Evolutionary conservation across 1,284 basidiomycete species (phyloP), one percentile per base, ranked within the genome.

Genomic region (Trametes sp.): DNA sequence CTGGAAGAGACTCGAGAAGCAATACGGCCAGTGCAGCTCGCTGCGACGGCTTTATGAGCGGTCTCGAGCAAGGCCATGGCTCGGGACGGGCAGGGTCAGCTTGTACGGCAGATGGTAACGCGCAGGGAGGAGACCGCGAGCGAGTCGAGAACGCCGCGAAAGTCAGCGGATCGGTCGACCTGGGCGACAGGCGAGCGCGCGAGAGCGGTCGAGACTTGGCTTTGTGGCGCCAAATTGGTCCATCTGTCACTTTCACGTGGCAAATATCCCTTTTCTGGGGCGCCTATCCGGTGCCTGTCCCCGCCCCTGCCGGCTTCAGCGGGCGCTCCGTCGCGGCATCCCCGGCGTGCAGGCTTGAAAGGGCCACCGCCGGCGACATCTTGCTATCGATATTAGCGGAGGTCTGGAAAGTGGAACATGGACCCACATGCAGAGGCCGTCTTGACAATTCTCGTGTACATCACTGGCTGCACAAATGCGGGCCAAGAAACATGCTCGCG

Each of bases 31-130:
- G 11, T n/a, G 36, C 36, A 35, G 21, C 31, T 8, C 21, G 52
- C 57, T 49, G 26, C 53, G 53, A 57, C 21, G 26, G 59, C 59
- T 59, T 65, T 64, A 65, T 52, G 66, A 53, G 52, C 51, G 61
- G 61, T 24, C 57, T 67, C 45, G 55, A 60, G 57, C 57, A 57
- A 26, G 57, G 44, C 58, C 53, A 57, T 59, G 38, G 35, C 8
- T 64, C 66, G 66, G 66, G 50, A 61, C 52, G 62, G 52, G 53
- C 63, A 67, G 66, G 66, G 65, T 66, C 62, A 65, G 57, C 51
- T 6, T 28, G 56, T 54, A 57, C 55, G 65, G 57, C 57, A 65
- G 41, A 50, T 65, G 60, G 60, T 57, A 59, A 59, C 60, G 54
- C 64, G 58, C 59, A 60, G 61, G 33, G 57, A 4, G 28, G 21